Percentiles rank a stretch among this genome's conserved stretches.
phyloP scores from a whole-genome alignment of 2,329 filamentous ascomycete species.

The Cryphonectria radicalis region DNA sequence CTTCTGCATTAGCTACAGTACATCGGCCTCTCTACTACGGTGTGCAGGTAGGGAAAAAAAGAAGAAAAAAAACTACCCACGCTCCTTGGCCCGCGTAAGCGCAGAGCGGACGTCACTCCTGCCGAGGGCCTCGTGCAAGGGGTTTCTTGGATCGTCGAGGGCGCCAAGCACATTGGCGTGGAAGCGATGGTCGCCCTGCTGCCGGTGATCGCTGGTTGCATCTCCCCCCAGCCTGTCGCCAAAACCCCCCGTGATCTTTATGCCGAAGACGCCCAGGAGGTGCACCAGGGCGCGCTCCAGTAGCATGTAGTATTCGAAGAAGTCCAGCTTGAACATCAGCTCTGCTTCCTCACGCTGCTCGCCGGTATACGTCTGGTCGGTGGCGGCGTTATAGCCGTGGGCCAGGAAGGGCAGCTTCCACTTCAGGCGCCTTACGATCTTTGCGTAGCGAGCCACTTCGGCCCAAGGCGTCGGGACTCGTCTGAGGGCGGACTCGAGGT shows the following conservation, averaged over 20 bases:
- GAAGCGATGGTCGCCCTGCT: constrained; percentile 50
- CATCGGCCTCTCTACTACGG: background rate
- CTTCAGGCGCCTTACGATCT: constrained; percentile 62
- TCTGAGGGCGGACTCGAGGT: constrained; percentile 15
- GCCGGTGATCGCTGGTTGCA: constrained; percentile 8
- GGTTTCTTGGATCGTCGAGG: constrained; percentile 60
- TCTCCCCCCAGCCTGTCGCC: constrained; percentile 15
- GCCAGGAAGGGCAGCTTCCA: constrained; percentile 68
- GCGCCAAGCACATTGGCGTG: constrained; percentile 72
- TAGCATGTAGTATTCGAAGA: constrained; percentile 76
- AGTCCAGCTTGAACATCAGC: constrained; percentile 78
- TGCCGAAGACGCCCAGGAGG: constrained; percentile 66
- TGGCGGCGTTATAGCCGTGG: constrained; percentile 58
- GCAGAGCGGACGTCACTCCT: constrained; percentile 58
- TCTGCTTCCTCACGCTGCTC: constrained; percentile 51
- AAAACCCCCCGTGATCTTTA: constrained; percentile 50
- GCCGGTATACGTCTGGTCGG: constrained; percentile 43
- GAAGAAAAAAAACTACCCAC: background rate
- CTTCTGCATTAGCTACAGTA: background rate
- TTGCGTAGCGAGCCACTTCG: constrained; percentile 62
- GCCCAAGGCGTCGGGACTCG: constrained; percentile 30
- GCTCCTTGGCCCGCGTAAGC: constrained; percentile 67
- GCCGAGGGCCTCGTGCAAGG: constrained; percentile 61
- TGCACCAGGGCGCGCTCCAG: constrained; percentile 73
- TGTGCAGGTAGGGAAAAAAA: too few relatives aligned